Conservation (phyloP, 2,329 filamentous ascomycete species). For the Aspergillus nomiae region DNA sequence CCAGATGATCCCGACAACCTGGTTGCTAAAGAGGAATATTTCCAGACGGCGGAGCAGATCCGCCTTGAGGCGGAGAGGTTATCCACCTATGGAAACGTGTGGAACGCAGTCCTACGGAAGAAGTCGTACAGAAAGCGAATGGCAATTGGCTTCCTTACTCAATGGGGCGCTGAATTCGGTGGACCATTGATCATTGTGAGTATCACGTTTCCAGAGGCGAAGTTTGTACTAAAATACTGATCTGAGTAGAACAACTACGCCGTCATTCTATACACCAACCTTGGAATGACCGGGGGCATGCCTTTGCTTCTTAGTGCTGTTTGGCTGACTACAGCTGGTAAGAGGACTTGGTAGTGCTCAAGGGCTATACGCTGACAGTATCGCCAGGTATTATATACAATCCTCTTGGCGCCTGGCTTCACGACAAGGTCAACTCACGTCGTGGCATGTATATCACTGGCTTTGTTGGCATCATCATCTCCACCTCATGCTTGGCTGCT, state of each 20-base stretch:
- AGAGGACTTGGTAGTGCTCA: constrained; percentile 6
- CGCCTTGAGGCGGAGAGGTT: constrained; percentile 47
- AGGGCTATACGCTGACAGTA: constrained; percentile 12
- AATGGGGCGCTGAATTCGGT: constrained; percentile 57
- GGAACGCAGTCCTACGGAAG: constrained; percentile 51
- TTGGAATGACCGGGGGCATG: constrained; percentile 47
- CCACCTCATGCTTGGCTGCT: constrained; percentile 43
- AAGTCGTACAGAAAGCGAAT: constrained; percentile 54
- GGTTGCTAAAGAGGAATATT: constrained; percentile 49
- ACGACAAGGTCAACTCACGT: constrained; percentile 40
- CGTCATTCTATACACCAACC: constrained; percentile 46
- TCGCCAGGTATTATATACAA: constrained; percentile 44
- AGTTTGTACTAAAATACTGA: constrained; percentile 1
- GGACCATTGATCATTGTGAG: constrained; percentile 55
- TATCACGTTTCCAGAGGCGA: constrained; percentile 9
- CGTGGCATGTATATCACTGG: constrained; percentile 47
- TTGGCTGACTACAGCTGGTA: constrained; percentile 51
- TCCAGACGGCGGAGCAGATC: constrained; percentile 51
- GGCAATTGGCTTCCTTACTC: constrained; percentile 55
- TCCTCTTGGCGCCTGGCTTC: constrained; percentile 39
- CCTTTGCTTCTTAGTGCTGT: constrained; percentile 48
- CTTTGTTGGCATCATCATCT: constrained; percentile 43
- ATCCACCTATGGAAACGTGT: constrained; percentile 42
- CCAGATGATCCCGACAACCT: constrained; percentile 44
- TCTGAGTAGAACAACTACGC: constrained; percentile 49